Percentiles rank a stretch among this genome's conserved stretches.
phyloP scores from a whole-genome alignment of 164 flowering plant species.

The Stephania cephalantha region DNA sequence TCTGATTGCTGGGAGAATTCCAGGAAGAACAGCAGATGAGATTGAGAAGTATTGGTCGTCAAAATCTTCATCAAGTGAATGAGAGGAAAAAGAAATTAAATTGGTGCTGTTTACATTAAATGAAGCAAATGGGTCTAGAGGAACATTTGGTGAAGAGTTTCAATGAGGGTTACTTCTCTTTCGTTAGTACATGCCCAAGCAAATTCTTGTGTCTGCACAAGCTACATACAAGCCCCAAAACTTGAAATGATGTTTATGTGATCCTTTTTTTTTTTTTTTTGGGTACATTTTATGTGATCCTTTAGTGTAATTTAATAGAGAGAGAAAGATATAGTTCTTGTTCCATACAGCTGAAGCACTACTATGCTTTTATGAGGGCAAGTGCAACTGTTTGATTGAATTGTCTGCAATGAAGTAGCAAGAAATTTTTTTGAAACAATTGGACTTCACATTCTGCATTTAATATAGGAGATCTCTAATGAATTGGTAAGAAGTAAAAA shows the following conservation, averaged over 20 bases:
- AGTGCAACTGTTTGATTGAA: background rate
- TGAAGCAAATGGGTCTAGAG: background rate
- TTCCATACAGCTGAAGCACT: background rate
- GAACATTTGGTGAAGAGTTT: background rate
- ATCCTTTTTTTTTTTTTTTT: background rate
- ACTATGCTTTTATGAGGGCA: too few species aligned
- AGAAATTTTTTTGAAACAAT: too few species aligned
- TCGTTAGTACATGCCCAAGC: background rate
- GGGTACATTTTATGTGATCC: background rate
- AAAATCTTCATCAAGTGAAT: conserved; percentile 4
- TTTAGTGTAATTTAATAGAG: background rate
- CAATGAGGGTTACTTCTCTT: background rate
- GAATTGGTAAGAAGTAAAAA: too few species aligned
- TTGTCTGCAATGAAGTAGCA: background rate
- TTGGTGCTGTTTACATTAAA: background rate
- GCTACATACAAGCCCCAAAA: background rate
- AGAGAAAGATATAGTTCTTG: background rate
- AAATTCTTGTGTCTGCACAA: background rate
- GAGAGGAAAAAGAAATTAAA: background rate
- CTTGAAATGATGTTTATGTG: background rate
- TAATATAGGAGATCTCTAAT: too few species aligned
- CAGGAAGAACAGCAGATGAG: conserved; percentile 3
- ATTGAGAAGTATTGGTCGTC: conserved; percentile 8
- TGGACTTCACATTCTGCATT: too few species aligned
- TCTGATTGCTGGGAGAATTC: conserved; percentile 10